A percentile compares a stretch with the other conserved stretches of the same genome.
These are phyloP conservation scores for Boletus pseudo-olivaceus DNA, from an alignment of 768 basidiomycete species.

Conservation along the genomic window DNA sequence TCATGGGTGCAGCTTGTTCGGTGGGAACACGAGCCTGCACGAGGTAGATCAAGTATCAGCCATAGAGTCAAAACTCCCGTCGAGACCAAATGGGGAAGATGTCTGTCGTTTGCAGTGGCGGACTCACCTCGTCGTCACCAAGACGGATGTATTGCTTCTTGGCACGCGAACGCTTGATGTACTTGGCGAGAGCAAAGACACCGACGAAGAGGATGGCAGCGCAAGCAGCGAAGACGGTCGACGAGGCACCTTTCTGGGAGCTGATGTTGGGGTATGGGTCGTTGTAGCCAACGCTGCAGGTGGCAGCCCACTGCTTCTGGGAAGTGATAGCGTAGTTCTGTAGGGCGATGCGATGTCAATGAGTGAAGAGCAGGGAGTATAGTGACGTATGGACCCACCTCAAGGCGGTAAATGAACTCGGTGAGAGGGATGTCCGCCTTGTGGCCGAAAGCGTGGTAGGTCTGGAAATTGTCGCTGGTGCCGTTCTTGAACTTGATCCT, in stretches of 20 bases:
- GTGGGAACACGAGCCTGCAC: slow-evolving; percentile 17
- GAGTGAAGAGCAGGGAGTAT: not conserved
- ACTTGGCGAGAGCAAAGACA: slow-evolving; percentile 33
- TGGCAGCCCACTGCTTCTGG: slow-evolving; percentile 43
- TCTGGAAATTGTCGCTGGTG: slow-evolving; percentile 57
- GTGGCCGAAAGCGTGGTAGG: slow-evolving; percentile 72
- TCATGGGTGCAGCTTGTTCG: slow-evolving; percentile 23
- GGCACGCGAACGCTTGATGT: slow-evolving; percentile 33
- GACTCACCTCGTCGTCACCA: slow-evolving; percentile 36
- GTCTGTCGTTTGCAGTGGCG: slow-evolving; percentile 1
- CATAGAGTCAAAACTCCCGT: slow-evolving; percentile 1
- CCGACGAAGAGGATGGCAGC: slow-evolving; percentile 37
- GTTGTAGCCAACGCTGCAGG: slow-evolving; percentile 34
- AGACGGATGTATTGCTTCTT: slow-evolving; percentile 35
- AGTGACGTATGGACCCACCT: slow-evolving; percentile 44
- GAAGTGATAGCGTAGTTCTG: slow-evolving; percentile 45
- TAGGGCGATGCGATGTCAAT: not conserved
- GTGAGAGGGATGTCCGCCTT: slow-evolving; percentile 75
- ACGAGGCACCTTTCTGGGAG: slow-evolving; percentile 29
- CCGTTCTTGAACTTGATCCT: slow-evolving; percentile 87
- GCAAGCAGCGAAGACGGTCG: slow-evolving; percentile 32
- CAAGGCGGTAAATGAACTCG: slow-evolving; percentile 79
- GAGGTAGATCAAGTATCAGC: slow-evolving; percentile 1
- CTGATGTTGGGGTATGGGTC: slow-evolving; percentile 33
- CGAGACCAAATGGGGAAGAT: slow-evolving; percentile 1